Conservation (phyloP, 2,329 filamentous ascomycete genomes). For the Neofusicoccum parvum region DNA sequence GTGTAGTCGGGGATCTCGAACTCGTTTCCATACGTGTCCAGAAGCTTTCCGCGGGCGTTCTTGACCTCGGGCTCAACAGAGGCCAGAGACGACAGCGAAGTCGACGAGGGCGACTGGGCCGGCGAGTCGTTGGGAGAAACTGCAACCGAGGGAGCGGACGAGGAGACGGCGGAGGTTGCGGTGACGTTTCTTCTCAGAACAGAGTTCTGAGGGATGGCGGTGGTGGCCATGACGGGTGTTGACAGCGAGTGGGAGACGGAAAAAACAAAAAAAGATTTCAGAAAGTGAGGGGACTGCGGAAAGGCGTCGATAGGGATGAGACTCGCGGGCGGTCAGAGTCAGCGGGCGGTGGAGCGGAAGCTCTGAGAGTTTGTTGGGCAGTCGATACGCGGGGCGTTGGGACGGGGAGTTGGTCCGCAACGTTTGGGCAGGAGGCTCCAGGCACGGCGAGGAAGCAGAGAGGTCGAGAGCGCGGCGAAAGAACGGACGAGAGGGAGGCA, state of each 20-base stretch:
- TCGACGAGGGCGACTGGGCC: constrained; percentile 72
- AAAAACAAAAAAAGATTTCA: background rate
- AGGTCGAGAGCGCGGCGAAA: background rate
- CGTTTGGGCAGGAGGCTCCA: constrained; percentile 10
- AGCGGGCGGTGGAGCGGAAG: constrained; percentile 8
- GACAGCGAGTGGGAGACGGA: background rate
- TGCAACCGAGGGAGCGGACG: constrained; percentile 55
- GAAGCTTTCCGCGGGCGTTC: constrained; percentile 64
- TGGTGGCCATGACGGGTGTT: constrained; percentile 44
- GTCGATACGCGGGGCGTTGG: constrained; percentile 9
- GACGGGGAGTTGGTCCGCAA: constrained; percentile 8
- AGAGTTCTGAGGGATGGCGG: constrained; percentile 54
- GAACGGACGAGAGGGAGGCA: background rate
- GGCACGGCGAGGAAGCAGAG: background rate
- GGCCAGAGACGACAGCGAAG: constrained; percentile 87
- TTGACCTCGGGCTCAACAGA: constrained; percentile 61
- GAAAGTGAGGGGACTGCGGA: background rate
- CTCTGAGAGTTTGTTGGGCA: constrained; percentile 22
- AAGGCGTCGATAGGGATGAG: background rate
- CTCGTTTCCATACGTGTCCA: constrained; percentile 93
- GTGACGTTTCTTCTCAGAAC: constrained; percentile 49
- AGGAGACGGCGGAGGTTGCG: constrained; percentile 55
- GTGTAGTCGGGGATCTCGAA: constrained; percentile 94
- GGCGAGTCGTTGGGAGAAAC: constrained; percentile 63
- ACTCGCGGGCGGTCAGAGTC: background rate